Percentiles rank a stretch among this genome's conserved stretches.
Evolutionary conservation across 768 basidiomycete genomes (phyloP).

Genomic region (Termitomyces sp.): DNA sequence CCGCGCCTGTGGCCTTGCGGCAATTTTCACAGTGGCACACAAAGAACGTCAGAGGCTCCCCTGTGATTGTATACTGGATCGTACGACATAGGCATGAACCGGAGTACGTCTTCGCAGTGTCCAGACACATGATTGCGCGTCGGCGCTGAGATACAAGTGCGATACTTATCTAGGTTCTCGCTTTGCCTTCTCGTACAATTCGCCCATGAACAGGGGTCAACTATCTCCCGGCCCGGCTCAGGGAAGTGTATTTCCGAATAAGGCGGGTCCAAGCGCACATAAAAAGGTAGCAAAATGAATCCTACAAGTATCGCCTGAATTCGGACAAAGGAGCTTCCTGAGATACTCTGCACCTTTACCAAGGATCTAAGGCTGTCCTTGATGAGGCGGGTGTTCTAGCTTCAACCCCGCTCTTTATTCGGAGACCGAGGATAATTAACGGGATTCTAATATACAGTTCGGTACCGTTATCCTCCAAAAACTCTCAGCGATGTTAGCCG

Average conservation of each 20-base stretch:
- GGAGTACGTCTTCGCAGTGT: conserved; percentile 3
- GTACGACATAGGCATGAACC: conserved; percentile 35
- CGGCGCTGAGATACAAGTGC: neutral
- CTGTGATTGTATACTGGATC: conserved; percentile 28
- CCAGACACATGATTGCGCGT: neutral
- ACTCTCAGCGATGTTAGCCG: neutral
- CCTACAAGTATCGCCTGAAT: neutral
- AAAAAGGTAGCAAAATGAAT: neutral
- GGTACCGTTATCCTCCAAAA: neutral
- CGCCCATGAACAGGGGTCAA: neutral
- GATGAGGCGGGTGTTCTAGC: neutral
- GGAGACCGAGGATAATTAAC: neutral
- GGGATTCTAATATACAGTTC: neutral
- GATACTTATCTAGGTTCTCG: neutral
- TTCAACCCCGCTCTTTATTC: neutral
- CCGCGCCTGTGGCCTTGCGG: conserved; percentile 35
- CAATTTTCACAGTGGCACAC: conserved; percentile 40
- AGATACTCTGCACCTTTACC: neutral
- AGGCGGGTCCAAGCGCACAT: neutral
- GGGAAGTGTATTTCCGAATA: neutral
- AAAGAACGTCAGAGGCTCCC: conserved; percentile 30
- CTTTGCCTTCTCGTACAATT: neutral
- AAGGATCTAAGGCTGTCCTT: neutral
- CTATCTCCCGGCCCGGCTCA: neutral
- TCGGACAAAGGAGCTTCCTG: neutral